Evolutionary conservation across 257 asterid species (phyloP).

Genomic region (Jasminum sambac): DNA sequence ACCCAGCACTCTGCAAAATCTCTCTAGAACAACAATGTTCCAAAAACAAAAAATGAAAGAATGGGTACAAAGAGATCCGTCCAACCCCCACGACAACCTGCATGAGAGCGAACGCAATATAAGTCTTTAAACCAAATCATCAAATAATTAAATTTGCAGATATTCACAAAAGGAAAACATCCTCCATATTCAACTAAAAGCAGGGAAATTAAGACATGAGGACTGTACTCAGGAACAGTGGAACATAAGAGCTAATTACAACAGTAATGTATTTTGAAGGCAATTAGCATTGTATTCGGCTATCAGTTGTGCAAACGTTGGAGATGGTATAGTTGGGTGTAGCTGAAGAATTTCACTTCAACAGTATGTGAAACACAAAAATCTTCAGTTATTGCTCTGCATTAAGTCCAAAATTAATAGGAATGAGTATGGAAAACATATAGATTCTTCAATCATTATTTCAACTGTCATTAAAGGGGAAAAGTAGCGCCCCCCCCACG

Average conservation of each 20-base stretch:
- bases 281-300: background rate
- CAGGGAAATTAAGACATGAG: background rate
- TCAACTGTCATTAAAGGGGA: background rate
- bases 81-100: slow-evolving; percentile 49
- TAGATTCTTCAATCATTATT: background rate
- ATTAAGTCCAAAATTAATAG: background rate
- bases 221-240: background rate
- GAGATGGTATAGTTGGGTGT: background rate
- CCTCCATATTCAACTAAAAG: background rate
- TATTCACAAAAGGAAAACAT: background rate
- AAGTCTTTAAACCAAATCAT: slow-evolving; percentile 19
- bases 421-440: background rate
- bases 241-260: background rate
- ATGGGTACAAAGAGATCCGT: slow-evolving; percentile 47
- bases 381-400: background rate
- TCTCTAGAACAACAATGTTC: slow-evolving; percentile 48
- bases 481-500: background rate
- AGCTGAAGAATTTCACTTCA: background rate
- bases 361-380: background rate
- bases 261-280: background rate
- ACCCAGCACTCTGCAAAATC: slow-evolving; percentile 32
- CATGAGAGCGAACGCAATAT: slow-evolving; percentile 17
- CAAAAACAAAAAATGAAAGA: slow-evolving; percentile 58
- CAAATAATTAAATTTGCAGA: background rate
- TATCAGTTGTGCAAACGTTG: background rate